Evolutionary conservation across 73 alveolate species (phyloP).

Genomic region (Tetrahymena thermophila): DNA sequence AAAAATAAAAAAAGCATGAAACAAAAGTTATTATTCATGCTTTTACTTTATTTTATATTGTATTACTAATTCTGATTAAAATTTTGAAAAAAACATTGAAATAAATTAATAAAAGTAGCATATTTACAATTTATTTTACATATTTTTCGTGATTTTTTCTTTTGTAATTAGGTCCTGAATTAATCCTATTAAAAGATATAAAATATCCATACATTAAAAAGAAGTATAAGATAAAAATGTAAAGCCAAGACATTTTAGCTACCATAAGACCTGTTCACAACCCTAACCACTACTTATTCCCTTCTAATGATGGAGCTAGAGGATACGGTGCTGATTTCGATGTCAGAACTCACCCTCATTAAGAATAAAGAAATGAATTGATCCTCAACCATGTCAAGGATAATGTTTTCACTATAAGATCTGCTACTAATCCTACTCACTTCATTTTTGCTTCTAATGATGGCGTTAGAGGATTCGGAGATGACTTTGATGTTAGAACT

Average conservation of each 20-base stretch:
- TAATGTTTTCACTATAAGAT: slow-evolving; percentile 17
- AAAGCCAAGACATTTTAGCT: background rate
- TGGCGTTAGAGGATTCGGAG: background rate
- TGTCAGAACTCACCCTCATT: slow-evolving; percentile 19
- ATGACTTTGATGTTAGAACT: slow-evolving; percentile 33
- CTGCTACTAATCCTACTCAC: slow-evolving; percentile 8
- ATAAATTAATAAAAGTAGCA: no score
- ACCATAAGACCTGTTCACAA: slow-evolving; percentile 8
- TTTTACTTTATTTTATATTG: no score
- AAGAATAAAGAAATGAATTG: slow-evolving; percentile 32
- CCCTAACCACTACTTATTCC: slow-evolving; percentile 15
- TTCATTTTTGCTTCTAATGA: slow-evolving; percentile 22
- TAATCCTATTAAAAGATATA: no score
- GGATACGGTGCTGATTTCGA: slow-evolving; percentile 5
- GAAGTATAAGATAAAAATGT: no score
- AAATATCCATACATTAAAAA: no score
- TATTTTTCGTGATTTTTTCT: no score
- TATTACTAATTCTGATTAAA: no score
- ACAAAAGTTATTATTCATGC: no score
- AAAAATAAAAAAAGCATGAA: no score
- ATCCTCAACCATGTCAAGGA: background rate
- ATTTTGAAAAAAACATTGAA: no score
- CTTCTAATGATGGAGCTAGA: slow-evolving; percentile 21
- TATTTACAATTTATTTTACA: no score
- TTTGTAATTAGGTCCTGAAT: no score